Percentiles rank a stretch among this genome's conserved stretches.
These are phyloP conservation scores for Phytophthora ramorum DNA, from an alignment of 352 stramenopile species.

Conservation along the genomic window DNA sequence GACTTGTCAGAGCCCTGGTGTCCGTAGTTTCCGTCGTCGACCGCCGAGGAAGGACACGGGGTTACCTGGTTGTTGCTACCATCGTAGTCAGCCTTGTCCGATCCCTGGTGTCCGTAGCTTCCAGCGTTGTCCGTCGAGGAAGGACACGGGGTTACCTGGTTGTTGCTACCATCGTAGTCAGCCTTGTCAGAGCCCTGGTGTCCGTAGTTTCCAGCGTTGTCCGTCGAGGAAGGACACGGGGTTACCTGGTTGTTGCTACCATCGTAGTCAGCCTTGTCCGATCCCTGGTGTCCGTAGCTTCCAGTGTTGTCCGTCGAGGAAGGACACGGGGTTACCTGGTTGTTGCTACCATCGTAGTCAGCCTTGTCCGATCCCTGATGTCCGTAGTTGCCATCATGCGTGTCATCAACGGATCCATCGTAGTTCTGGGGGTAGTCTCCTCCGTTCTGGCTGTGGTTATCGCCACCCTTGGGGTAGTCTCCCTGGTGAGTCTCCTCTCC, in stretches of 20 bases:
- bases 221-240: neutral
- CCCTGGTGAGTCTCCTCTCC: slow-evolving; percentile 3
- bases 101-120: neutral
- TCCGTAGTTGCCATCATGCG: neutral
- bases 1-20: neutral
- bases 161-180: neutral
- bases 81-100: neutral
- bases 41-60: neutral
- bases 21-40: neutral
- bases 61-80: neutral
- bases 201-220: neutral
- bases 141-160: neutral
- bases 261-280: neutral
- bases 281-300: neutral
- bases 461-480: neutral
- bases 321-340: neutral
- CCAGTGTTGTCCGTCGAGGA: neutral
- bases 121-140: neutral
- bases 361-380: neutral
- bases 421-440: slow-evolving; percentile 10
- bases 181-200: neutral
- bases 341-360: neutral
- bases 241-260: neutral
- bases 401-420: neutral
- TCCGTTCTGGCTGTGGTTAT: neutral